Percentiles rank a stretch among this genome's conserved stretches.
These are phyloP conservation scores for Paecilomyces variotii DNA, from an alignment of 2,329 filamentous ascomycete genomes.

Conservation along the genomic window DNA sequence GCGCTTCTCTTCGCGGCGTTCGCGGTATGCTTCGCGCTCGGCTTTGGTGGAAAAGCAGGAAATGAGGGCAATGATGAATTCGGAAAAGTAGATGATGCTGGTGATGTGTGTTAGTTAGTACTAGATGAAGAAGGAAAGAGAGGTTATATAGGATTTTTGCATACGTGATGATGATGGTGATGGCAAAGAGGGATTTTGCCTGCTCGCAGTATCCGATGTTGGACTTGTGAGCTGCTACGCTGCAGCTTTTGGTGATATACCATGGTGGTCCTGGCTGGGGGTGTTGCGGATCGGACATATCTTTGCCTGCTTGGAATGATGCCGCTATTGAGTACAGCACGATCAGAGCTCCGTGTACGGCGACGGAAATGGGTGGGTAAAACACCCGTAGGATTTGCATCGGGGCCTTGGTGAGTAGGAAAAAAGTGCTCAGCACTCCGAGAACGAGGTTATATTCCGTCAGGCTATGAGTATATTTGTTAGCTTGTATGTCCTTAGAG, in stretches of 20 bases:
- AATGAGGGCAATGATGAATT: constrained; percentile 41
- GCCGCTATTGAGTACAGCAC: constrained; percentile 49
- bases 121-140: neutral
- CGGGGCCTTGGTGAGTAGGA: constrained; percentile 51
- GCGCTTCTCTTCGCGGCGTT: constrained; percentile 27
- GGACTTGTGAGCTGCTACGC: constrained; percentile 38
- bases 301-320: constrained; percentile 48
- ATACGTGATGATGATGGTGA: constrained; percentile 50
- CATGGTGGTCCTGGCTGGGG: constrained; percentile 50
- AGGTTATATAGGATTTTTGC: constrained; percentile 15
- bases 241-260: constrained; percentile 57
- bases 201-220: constrained; percentile 51
- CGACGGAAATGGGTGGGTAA: constrained; percentile 46
- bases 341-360: constrained; percentile 45
- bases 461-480: constrained; percentile 35
- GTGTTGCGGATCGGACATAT: constrained; percentile 50
- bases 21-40: constrained; percentile 25
- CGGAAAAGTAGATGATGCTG: constrained; percentile 44
- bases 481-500: neutral
- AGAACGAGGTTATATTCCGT: constrained; percentile 56
- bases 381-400: constrained; percentile 51
- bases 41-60: constrained; percentile 39
- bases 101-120: neutral
- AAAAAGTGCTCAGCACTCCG: constrained; percentile 52
- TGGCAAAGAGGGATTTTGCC: constrained; percentile 50